phyloP scores from a whole-genome alignment of 805 yeast species.

The Sugiyamaella valdiviana region DNA sequence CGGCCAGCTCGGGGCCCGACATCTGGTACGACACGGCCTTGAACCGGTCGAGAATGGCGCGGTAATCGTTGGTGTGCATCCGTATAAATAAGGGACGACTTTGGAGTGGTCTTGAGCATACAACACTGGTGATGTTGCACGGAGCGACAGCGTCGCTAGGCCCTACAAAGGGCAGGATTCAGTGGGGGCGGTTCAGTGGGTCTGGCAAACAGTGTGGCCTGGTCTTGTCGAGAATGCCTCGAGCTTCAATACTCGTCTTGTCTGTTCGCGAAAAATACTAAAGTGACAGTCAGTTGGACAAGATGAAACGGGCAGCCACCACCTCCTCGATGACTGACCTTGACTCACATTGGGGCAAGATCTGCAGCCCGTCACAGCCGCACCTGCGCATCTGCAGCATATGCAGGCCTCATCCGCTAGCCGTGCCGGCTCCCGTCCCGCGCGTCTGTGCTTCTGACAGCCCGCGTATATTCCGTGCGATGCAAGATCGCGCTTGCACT shows the following conservation, averaged over 20 bases:
- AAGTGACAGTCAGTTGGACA: background rate
- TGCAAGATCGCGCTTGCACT: no score
- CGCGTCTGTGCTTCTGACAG: background rate
- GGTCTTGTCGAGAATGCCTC: no score
- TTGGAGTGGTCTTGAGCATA: background rate
- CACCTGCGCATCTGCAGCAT: no score
- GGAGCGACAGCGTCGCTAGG: no score
- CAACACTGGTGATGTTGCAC: background rate
- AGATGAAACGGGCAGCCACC: background rate
- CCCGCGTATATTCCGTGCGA: no score
- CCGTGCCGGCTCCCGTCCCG: background rate
- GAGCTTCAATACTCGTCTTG: no score
- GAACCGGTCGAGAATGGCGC: slow-evolving; percentile 1
- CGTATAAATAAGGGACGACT: background rate
- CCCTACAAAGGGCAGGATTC: no score
- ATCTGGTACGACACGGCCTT: slow-evolving; percentile 2
- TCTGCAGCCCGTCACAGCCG: background rate
- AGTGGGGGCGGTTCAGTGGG: no score
- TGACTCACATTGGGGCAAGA: background rate
- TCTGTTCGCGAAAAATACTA: no score
- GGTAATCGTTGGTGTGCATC: background rate
- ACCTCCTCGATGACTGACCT: background rate
- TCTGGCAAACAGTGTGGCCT: no score
- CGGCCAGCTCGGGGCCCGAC: slow-evolving; percentile 8
- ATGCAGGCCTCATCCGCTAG: no score